phyloP scores from a whole-genome alignment of 2,329 filamentous ascomycete genomes.

The Pseudogymnoascus sp. region DNA sequence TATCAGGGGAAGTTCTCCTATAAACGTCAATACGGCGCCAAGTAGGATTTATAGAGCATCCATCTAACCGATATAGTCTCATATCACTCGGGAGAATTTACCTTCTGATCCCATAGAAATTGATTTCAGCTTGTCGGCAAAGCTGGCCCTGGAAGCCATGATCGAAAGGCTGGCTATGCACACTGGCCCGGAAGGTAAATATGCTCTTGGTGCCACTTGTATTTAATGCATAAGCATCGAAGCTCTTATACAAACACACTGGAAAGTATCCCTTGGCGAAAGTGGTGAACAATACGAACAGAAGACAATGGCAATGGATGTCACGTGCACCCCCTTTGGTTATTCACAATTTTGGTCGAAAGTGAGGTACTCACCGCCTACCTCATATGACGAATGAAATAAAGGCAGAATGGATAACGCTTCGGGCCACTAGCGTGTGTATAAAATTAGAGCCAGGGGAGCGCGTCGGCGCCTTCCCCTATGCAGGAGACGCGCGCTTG shows the following conservation, averaged over 20 bases:
- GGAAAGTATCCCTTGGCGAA: background rate
- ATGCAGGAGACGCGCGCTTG: constrained; percentile 4
- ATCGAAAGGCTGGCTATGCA: background rate
- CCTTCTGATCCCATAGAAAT: background rate
- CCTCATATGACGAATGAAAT: background rate
- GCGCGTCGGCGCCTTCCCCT: background rate
- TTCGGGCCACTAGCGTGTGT: constrained; percentile 2
- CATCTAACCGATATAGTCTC: background rate
- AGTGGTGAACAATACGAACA: background rate
- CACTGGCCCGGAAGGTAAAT: background rate
- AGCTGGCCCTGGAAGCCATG: background rate
- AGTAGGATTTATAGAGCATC: background rate
- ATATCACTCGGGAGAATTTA: background rate
- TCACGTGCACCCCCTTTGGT: background rate
- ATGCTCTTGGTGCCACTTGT: background rate
- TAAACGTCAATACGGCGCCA: background rate
- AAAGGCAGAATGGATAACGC: background rate
- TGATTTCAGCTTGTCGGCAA: background rate
- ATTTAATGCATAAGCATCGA: background rate
- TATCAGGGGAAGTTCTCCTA: background rate
- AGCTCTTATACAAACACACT: background rate
- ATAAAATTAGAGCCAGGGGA: constrained; percentile 3
- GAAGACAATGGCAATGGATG: background rate
- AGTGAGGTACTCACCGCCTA: background rate
- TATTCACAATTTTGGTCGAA: background rate